Base-by-base conservation (phyloP, 1,139 yeast genomes). In the Pichiaceae sp. region DNA sequence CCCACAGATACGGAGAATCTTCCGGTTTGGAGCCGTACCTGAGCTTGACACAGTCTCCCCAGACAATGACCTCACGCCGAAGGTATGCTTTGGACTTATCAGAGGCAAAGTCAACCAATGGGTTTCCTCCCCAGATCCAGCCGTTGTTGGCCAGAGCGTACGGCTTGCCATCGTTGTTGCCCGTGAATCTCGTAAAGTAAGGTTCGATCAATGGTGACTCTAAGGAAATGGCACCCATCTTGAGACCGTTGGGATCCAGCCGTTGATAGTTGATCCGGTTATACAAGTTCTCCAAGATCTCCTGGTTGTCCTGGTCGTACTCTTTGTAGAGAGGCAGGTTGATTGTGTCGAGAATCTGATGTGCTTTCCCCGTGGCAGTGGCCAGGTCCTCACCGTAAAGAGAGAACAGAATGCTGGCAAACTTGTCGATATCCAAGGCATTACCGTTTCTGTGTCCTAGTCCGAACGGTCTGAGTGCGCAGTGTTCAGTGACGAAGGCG, bases 81-180 rank as follows among this genome's bases (percentile, higher is more conserved):
- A 91, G 62, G 53, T 91, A 91, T 2, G 95, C 91, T 51, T 75
- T 80, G 9, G 95, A 77, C 40, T 77, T 50, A 25, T 68, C 61
- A 1, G 95, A 83, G 0, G 97, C 98, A 68, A 89, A 91, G 57
- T 91, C 97, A 5, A 86, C 80, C 42, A 89, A 61, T 2, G 97
- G 96, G 48, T 89, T 81, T 12, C 96, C 96, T 38, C 87, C 91
- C 98, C 98, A 91, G 39, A 91, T 87, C 97, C 97, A 91, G 32
- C 98, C 98, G 53, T 91, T 91, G 54, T 91, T 91, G 4, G 96
- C 97, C 42, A 91, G 64, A 1, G 89, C 85, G 64, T 76, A 77
- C 1, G 67, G 60, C 33, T 70, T 66, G 3, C 86, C 89, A 33
- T 69, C 64, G 4, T 24, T 25, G 0, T 57, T 52, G 9, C 62